Conservation (phyloP, 2,329 filamentous ascomycete species). For the Claviceps africana region DNA sequence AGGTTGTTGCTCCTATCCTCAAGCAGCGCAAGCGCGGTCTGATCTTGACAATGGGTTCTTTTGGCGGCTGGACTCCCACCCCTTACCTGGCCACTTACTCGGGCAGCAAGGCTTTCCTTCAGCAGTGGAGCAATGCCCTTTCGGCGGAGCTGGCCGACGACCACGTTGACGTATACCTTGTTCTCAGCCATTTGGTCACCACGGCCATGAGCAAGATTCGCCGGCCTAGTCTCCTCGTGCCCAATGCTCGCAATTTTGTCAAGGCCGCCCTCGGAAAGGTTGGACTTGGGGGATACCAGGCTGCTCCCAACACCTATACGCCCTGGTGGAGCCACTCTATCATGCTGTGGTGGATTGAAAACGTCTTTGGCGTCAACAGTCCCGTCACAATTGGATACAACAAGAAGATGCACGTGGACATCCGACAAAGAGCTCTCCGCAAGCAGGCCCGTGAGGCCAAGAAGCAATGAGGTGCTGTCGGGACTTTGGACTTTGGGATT, state of each 20-base stretch:
- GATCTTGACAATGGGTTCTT: slow-evolving; percentile 94
- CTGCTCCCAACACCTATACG: slow-evolving; percentile 69
- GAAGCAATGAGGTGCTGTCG: slow-evolving; percentile 32
- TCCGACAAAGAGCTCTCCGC: slow-evolving; percentile 65
- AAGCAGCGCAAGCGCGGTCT: slow-evolving; percentile 71
- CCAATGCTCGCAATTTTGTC: slow-evolving; percentile 72
- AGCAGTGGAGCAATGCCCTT: slow-evolving; percentile 85
- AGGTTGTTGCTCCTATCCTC: slow-evolving; percentile 74
- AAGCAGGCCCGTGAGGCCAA: slow-evolving; percentile 75
- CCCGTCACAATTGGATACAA: slow-evolving; percentile 34
- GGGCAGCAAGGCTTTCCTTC: slow-evolving; percentile 93
- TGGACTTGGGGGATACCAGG: slow-evolving; percentile 65
- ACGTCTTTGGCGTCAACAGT: slow-evolving; percentile 36
- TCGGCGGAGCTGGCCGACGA: slow-evolving; percentile 67
- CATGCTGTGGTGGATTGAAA: slow-evolving; percentile 71
- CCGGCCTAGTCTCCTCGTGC: slow-evolving; percentile 61
- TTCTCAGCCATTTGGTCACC: slow-evolving; percentile 84
- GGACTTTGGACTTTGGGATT: neutral
- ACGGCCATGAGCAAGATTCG: slow-evolving; percentile 96
- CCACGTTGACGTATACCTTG: slow-evolving; percentile 79
- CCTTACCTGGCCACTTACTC: slow-evolving; percentile 92
- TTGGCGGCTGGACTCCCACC: slow-evolving; percentile 83
- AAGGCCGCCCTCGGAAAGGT: slow-evolving; percentile 65
- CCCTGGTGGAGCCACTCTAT: slow-evolving; percentile 87
- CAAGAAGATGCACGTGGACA: slow-evolving; percentile 63